Base-by-base conservation (phyloP, 345 rosid genomes). In the Populus pruinosa region DNA sequence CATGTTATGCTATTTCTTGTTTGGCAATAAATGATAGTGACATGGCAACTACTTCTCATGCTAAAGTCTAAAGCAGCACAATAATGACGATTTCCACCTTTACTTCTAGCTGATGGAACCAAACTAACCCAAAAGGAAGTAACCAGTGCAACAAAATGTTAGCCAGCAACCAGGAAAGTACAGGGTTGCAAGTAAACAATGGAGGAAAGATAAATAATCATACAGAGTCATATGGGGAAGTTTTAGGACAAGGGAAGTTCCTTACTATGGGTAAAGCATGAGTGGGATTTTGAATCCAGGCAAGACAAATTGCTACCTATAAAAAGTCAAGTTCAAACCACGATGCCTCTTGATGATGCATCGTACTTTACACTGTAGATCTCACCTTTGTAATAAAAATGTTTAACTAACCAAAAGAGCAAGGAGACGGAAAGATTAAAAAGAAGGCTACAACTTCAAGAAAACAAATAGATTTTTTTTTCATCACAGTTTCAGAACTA, bases 31-130 rank as follows among this genome's bases (percentile, higher is more conserved):
- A 83, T 79, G 91, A 85, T 72, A 56, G 83, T 14, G 89, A 88
- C 89, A 78, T 72, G 25, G 80, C 91, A 85, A 85, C 89, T 59
- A 85, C 86, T 82, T 80, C 73, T 61, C 83, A 67, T 70, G 74
- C 81, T 36, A 78, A 82, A 83, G 86, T 82, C 85, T 86, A 84
- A 84, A 84, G 89, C 71, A 76, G 67, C 79, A 78, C 77, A 47
- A 71, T 72, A 77, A 88, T 82, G 71, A 88, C 83, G 70, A 67
- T 76, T 75, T 68, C 67, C 70, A 55, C 80, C 81, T 81, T 83
- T 76, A 82, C 82, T 79, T 74, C 73, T 69, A 71, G 79, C 64
- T 81, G 76, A 77, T 75, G 31, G 74, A 80, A 76, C 70, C 73
- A 71, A 79, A 85, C 85, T 55, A 75, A 76, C 55, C 76, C 36